Conservation (phyloP, 192 early-diverging fungal species). For the Physocladia obscura region DNA sequence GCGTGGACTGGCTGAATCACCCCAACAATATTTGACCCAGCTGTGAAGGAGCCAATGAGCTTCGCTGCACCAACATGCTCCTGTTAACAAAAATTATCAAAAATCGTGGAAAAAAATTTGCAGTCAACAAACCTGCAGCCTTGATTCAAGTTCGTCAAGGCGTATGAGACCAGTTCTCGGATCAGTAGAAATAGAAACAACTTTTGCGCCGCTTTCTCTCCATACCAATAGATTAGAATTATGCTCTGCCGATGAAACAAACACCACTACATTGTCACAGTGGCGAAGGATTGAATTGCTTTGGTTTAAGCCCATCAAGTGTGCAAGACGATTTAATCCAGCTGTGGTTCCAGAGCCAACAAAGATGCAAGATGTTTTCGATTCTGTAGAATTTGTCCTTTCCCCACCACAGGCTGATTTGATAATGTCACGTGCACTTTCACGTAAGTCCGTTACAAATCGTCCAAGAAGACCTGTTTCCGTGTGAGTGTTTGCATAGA, state of each 20-base stretch:
- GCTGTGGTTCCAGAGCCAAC: constrained; percentile 22
- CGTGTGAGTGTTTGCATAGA: constrained; percentile 38
- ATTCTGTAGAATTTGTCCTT: too few relatives aligned
- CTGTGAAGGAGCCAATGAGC: constrained; percentile 41
- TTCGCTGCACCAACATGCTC: constrained; percentile 1
- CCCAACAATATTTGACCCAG: constrained; percentile 48
- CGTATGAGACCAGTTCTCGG: constrained; percentile 13
- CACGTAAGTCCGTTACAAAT: constrained; percentile 2
- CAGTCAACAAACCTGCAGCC: background rate
- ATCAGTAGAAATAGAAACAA: constrained; percentile 31
- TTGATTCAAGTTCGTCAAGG: constrained; percentile 22
- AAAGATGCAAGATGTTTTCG: constrained; percentile 21
- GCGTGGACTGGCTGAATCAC: constrained; percentile 18
- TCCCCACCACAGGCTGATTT: background rate
- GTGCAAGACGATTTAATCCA: constrained; percentile 8
- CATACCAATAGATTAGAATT: constrained; percentile 49
- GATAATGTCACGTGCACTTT: constrained; percentile 10
- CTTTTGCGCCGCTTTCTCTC: constrained; percentile 41
- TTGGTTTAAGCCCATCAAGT: constrained; percentile 5
- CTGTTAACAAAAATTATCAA: constrained; percentile 1
- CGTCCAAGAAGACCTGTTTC: constrained; percentile 26
- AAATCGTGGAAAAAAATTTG: background rate
- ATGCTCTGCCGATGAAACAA: constrained; percentile 48
- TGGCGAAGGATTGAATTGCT: background rate
- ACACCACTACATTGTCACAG: constrained; percentile 18